A percentile compares a stretch with the other conserved stretches of the same genome.
These are phyloP conservation scores for Penicillium fimorum DNA, from an alignment of 495 filamentous ascomycete genomes.

Conservation along the genomic window DNA sequence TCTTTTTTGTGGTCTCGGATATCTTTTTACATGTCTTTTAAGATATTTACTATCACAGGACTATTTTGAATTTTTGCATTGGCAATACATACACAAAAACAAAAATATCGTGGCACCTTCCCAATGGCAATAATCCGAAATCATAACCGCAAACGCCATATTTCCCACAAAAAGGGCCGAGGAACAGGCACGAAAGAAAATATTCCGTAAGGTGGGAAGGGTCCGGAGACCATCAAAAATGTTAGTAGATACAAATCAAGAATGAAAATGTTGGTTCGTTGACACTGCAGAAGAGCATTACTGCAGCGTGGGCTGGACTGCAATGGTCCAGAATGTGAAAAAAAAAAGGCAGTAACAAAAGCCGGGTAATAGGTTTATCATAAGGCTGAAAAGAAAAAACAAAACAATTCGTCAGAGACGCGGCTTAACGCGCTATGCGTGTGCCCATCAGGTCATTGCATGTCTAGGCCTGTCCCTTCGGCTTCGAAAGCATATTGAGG, in stretches of 20 bases:
- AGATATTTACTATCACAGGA: background rate
- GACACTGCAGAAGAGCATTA: conserved; percentile 12
- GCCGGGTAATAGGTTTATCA: background rate
- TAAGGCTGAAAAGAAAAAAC: conserved; percentile 12
- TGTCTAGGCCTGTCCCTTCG: conserved; percentile 40
- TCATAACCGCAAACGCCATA: conserved; percentile 16
- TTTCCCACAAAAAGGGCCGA: background rate
- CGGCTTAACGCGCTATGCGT: conserved; percentile 19
- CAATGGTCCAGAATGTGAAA: background rate
- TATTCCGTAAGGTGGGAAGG: background rate
- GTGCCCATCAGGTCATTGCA: background rate
- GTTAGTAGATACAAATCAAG: conserved; percentile 20
- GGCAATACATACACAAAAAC: conserved; percentile 8
- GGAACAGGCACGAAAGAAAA: conserved; percentile 9
- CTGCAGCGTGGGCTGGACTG: conserved; percentile 2
- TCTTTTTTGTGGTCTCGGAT: too few species aligned
- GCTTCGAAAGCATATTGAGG: conserved; percentile 52
- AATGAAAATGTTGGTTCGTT: conserved; percentile 14
- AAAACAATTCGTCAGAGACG: conserved; percentile 1
- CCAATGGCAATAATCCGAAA: conserved; percentile 11
- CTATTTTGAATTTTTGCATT: background rate
- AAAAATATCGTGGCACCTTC: conserved; percentile 8
- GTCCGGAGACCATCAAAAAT: conserved; percentile 2
- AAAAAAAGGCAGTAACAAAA: conserved; percentile 7
- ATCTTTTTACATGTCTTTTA: too few species aligned